Percentiles rank a stretch among this genome's conserved stretches.
Conservation (phyloP, 148 eudicot species). For the Euryodendron excelsum region DNA sequence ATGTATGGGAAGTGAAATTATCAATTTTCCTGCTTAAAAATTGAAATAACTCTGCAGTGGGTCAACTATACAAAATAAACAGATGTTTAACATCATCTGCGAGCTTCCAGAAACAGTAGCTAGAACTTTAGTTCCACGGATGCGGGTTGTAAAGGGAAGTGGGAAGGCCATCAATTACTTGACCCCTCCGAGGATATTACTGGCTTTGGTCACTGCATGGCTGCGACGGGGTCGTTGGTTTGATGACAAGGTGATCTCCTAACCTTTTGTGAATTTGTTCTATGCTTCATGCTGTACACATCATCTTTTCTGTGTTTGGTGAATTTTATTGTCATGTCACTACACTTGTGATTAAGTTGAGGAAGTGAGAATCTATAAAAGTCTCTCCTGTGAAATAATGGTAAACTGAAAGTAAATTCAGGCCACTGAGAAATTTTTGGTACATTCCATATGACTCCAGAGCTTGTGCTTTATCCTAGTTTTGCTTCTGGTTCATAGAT, state of each 20-base stretch:
- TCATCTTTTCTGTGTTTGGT: too few relatives aligned
- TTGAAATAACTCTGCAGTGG: constrained; percentile 57
- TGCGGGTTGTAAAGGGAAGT: constrained; percentile 93
- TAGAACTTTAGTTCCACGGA: constrained; percentile 89
- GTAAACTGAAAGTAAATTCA: background rate
- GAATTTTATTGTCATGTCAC: too few relatives aligned
- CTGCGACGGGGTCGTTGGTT: constrained; percentile 94
- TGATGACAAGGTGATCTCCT: constrained; percentile 72
- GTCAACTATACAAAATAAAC: constrained; percentile 82
- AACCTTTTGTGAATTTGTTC: background rate
- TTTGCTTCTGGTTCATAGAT: background rate
- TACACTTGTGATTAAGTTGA: too few relatives aligned
- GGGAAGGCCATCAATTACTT: constrained; percentile 94
- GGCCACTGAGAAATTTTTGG: background rate
- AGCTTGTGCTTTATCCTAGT: background rate
- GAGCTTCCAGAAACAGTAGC: constrained; percentile 99
- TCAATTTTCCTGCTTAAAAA: background rate
- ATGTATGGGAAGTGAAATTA: background rate
- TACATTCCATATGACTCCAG: background rate
- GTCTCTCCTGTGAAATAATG: background rate
- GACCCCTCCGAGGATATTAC: constrained; percentile 97
- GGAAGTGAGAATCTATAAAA: too few relatives aligned
- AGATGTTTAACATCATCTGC: constrained; percentile 95
- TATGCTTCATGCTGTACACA: background rate
- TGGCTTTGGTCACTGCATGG: constrained; percentile 97